Percentiles rank a stretch among this genome's conserved stretches.
phyloP scores from a whole-genome alignment of 306 rosid genomes.

The Acacia acuminata region DNA sequence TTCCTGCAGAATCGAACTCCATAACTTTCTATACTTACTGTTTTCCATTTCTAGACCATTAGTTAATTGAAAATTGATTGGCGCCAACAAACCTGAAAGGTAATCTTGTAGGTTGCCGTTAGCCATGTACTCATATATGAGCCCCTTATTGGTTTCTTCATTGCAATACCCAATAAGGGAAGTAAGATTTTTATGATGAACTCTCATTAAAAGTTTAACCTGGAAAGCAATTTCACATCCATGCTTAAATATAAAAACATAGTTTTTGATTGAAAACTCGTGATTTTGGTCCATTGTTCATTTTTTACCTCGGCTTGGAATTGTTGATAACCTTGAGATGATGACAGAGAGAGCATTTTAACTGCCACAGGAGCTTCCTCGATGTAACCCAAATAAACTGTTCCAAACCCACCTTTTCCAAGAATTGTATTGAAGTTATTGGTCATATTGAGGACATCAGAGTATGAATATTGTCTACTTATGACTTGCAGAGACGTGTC shows the following conservation, averaged over 20 bases:
- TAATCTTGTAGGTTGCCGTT: conserved; percentile 32
- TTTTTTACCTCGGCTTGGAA: background rate
- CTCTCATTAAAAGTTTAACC: conserved; percentile 36
- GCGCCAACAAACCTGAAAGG: conserved; percentile 42
- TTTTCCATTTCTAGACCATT: background rate
- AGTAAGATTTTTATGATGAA: conserved; percentile 42
- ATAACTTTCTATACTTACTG: background rate
- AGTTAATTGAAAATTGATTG: background rate
- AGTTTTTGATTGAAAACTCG: background rate
- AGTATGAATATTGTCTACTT: background rate
- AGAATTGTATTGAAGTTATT: background rate
- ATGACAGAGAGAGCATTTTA: background rate
- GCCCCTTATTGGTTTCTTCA: conserved; percentile 32
- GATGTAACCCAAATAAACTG: background rate
- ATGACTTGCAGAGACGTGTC: background rate
- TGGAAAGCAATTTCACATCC: background rate
- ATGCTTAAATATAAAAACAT: background rate
- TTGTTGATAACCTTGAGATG: background rate
- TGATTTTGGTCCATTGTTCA: background rate
- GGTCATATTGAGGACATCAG: background rate
- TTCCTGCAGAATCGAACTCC: background rate
- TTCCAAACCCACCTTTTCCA: background rate
- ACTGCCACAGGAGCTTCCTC: background rate
- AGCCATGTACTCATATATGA: conserved; percentile 46
- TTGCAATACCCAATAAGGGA: conserved; percentile 40